Percentiles rank a stretch among this genome's conserved stretches.
phyloP scores from a whole-genome alignment of 129 eudicot genomes.

The Gnaphalium uliginosum region DNA sequence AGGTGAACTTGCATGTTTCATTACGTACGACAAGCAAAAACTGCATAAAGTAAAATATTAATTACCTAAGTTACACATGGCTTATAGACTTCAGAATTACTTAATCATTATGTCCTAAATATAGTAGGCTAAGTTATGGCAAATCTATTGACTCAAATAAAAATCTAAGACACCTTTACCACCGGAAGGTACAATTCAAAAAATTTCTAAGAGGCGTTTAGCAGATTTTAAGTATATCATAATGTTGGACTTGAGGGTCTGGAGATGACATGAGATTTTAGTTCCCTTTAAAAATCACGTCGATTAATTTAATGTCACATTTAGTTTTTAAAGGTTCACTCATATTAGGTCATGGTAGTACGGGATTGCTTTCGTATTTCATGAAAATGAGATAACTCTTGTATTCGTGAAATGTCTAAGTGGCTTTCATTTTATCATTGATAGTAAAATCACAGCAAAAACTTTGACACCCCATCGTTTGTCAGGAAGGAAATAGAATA shows the following conservation, averaged over 20 bases:
- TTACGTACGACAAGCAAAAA: constrained; percentile 70
- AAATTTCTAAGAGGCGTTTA: neutral
- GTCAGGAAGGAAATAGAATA: neutral
- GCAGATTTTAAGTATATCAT: constrained; percentile 14
- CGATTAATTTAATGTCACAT: neutral
- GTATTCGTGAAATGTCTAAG: neutral
- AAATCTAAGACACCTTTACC: neutral
- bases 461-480: constrained; percentile 6
- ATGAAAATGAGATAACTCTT: neutral
- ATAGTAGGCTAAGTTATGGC: neutral
- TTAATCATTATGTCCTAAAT: neutral
- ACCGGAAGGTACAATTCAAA: constrained; percentile 3
- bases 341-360: neutral
- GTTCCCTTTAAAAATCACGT: neutral
- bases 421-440: neutral
- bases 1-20: constrained; percentile 81
- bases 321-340: neutral
- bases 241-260: constrained; percentile 10
- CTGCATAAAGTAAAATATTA: constrained; percentile 45
- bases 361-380: neutral
- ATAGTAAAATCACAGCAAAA: neutral
- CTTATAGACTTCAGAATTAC: constrained; percentile 15
- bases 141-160: constrained; percentile 13
- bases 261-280: neutral
- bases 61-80: constrained; percentile 29